Evolutionary conservation across 306 rosid genomes (phyloP), one percentile per base, ranked within the genome.

Genomic region (Ochetophila trinervis): DNA sequence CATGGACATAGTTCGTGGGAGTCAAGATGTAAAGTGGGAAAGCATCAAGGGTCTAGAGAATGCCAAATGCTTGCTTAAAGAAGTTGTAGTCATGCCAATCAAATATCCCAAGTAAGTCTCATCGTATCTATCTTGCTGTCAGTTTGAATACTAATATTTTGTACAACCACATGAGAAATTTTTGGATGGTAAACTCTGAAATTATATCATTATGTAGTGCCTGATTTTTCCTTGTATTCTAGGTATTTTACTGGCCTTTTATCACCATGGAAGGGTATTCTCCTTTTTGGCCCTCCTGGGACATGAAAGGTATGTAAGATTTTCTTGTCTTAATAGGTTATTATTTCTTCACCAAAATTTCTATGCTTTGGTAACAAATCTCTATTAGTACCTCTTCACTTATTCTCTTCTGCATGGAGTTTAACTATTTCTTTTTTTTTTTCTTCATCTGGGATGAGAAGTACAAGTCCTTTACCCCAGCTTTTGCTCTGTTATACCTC

Each of bases 261-360:
- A 73, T 77, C 99, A 57, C 99, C 99, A 53, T 93, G 99, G 99
- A 93, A 93, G 77, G 99, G 99, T 20, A 93, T 93, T 79, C 99
- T 93, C 57, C 99, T 87, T 66, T 93, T 93, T 81, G 99, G 99
- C 11, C 99, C 99, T 53, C 94, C 99, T 14, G 99, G 99, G 57
- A 93, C 99, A 30, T 97, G 99, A 86, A 93, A 93, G 99, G 99
- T 87, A 76, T 57, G 88, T 79, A 50, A 66, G 71, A 16, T 65
- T 68, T 65, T 53, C 62, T 62, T 56, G 8, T 23, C 20, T 7
- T 53, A 21, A 23, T 48, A 8, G 11, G 19, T n/a, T 49, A 49
- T 5, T 20, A 4, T 42, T 57, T 24, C 1, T 1, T 19, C 60
- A 66, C 50, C 37, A 5, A 21, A 53, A 12, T 37, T n/a, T 40